Evolutionary conservation across 257 asterid species (phyloP), one percentile per base, ranked within the genome.

Genomic region (Gynochthodes officinalis): DNA sequence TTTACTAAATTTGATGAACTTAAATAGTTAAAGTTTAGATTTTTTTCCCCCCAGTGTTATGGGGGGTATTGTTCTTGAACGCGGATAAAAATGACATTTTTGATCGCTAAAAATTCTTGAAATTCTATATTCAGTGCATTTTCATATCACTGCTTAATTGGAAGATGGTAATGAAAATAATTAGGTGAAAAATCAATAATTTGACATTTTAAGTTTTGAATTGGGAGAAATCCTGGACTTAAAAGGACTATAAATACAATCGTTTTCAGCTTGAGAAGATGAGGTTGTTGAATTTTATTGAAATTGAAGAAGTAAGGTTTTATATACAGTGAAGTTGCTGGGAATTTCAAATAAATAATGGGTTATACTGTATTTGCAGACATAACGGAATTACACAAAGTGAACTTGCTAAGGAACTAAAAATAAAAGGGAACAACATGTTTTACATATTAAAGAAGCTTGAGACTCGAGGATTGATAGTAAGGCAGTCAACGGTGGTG

Each of bases 401-500:
- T 83, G 96, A 87, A 73, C 99, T 94, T 78, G 75, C 90, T 10
- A 94, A 85, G 78, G 97, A 89, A 75, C 83, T 91, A 27, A 79
- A 83, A 58, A 75, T 89, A 4, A 84, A 86, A 76, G 86, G 93
- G 23, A 94, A 91, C 80, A 83, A 87, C 53, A 80, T 94, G 49
- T 91, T 85, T 73, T 94, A 88, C 79, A 87, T 82, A 55, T 66
- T 88, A 81, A 91, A 86, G 87, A 85, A 83, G 70, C 97, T 94
- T 37, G 99, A 91, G 86, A 77, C 79, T 75, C 87, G 84, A 69
- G 96, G 96, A 60, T 78, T 91, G 88, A 89, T 94, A 71, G 85
- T 87, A 74, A 87, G 94, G 86, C 95, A 87, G 57, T 82, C 96
- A 19, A 85, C 95, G 73, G 80, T 94, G 69, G 85, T 94, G 23